Conservation (phyloP, 805 yeast species). For the Kodamaea nitidulidarum region DNA sequence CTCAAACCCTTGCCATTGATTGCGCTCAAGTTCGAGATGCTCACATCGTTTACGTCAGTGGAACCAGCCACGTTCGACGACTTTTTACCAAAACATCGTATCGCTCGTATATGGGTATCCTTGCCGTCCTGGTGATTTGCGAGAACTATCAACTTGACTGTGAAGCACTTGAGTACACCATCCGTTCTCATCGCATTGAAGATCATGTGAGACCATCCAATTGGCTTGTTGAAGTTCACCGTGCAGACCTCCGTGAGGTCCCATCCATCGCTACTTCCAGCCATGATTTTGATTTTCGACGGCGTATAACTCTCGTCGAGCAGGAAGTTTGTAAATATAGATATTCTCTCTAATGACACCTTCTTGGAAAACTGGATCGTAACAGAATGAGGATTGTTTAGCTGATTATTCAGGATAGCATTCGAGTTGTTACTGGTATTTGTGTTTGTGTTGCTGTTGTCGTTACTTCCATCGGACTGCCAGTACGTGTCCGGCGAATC, state of each 20-base stretch:
- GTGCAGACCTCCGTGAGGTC: constrained; percentile 66
- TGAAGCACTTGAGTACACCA: constrained; percentile 61
- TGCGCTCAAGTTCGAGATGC: constrained; percentile 9
- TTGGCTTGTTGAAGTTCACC: constrained; percentile 57
- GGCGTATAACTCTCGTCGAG: constrained; percentile 95
- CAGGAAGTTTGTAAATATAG: constrained; percentile 64
- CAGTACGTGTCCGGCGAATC: constrained; percentile 72
- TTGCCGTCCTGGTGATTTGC: constrained; percentile 94
- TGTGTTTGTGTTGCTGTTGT: constrained; percentile 17
- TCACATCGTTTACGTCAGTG: constrained; percentile 11
- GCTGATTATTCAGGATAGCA: constrained; percentile 28
- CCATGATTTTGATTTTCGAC: constrained; percentile 53
- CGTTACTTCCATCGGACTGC: constrained; percentile 85
- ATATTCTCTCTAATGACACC: constrained; percentile 63
- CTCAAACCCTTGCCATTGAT: constrained; percentile 10
- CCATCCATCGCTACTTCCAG: constrained; percentile 74
- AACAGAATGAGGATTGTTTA: constrained; percentile 74
- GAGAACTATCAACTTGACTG: constrained; percentile 56
- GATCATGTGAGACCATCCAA: constrained; percentile 72
- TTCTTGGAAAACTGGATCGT: constrained; percentile 76
- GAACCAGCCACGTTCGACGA: constrained; percentile 20
- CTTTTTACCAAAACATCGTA: constrained; percentile 51
- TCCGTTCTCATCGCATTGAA: constrained; percentile 53
- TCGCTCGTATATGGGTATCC: constrained; percentile 83
- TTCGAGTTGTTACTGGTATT: constrained; percentile 17